Base-by-base conservation (phyloP, 768 basidiomycete species). In the Terana coerulea region DNA sequence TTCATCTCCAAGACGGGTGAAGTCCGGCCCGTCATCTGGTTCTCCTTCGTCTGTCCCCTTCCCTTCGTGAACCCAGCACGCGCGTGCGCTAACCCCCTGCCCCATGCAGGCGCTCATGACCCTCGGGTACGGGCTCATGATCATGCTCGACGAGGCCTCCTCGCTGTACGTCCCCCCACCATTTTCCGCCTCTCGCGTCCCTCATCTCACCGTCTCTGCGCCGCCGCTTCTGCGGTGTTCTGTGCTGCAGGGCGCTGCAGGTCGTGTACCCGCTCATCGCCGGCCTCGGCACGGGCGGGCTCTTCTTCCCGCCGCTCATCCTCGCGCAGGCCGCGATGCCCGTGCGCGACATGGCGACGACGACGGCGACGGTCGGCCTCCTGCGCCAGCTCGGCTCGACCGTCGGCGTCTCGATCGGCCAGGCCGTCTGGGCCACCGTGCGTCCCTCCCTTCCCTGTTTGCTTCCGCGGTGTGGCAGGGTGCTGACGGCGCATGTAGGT, bases 241-340 rank as follows among this genome's bases (percentile, higher is more conserved):
- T n/a, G n/a, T n/a, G n/a, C n/a, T n/a, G n/a, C 30, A 73, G 69
- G 31, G 64, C 57, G 14, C 44, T 45, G 8, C 63, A 70, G 44
- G 71, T 69, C 53, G 47, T 70, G 41, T 69, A 55, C 42, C 63
- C 67, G 6, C 47, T 72, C 24, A 55, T 72, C 19, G 37, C 69
- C n/a, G 64, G 65, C 28, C 26, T 68, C 28, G 71, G 71, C 9
- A 47, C 63, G 17, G 72, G 71, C 33, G 68, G 59, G 26, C 46
- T 73, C 47, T 72, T 71, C 61, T 70, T 69, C 54, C 64, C 60
- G 5, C 72, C 71, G 4, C 59, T 72, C 15, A 62, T 72, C 35
- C 69, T 59, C 21, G 39, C 76, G 8, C 75, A 77, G 46, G 69
- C 71, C 17, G 67, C 74, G 15, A 77, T 77, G 75, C 76, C 75